Base-by-base conservation (phyloP, 768 basidiomycete species). In the Mycena vitilis region DNA sequence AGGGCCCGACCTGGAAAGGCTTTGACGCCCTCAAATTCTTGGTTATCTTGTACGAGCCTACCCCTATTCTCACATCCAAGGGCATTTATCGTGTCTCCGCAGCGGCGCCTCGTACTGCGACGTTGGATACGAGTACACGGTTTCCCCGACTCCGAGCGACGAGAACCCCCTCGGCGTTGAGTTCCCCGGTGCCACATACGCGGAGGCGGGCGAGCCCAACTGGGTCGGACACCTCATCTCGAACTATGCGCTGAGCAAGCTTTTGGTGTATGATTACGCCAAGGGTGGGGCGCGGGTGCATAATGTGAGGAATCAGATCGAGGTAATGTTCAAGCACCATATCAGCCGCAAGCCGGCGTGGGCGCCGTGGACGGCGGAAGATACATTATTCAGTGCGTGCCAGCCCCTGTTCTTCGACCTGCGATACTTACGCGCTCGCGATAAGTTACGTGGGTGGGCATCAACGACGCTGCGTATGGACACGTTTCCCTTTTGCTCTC, bases 361-460 rank as follows among this genome's bases (percentile, higher is more conserved):
- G 71, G 79, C 76, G 4, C 62, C 71, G 38, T 83, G 81, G 82
- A 64, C 60, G 37, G 55, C 75, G 23, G 61, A 72, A 15, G 75
- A 80, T 49, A 72, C 81, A 10, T 69, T 83, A 16, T 83, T 83
- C 51, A 67, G 82, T 81, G 68, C 66, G 77, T 62, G 9, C 11
- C 7, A 22, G 25, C 5, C 10, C 13, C 25, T 12, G 7, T 30
- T 30, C 30, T 30, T 30, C 30, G 30, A 30, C 30, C 30, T 30
- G 30, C 5, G 30, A 30, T 30, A 2, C 30, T 30, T 5, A 30
- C 30, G 30, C 30, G 30, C 5, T 30, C 30, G n/a, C 13, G 18
- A 18, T 36, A 13, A 85, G 84, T 83, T 8, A 83, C 81, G 4
- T 85, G 83, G 83, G 76, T 85, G 25, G 85, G 85, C 5, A 85